A percentile compares a stretch with the other conserved stretches of the same genome.
phyloP scores from a whole-genome alignment of 163 green algal species.

The Smithsoniella earleae region DNA sequence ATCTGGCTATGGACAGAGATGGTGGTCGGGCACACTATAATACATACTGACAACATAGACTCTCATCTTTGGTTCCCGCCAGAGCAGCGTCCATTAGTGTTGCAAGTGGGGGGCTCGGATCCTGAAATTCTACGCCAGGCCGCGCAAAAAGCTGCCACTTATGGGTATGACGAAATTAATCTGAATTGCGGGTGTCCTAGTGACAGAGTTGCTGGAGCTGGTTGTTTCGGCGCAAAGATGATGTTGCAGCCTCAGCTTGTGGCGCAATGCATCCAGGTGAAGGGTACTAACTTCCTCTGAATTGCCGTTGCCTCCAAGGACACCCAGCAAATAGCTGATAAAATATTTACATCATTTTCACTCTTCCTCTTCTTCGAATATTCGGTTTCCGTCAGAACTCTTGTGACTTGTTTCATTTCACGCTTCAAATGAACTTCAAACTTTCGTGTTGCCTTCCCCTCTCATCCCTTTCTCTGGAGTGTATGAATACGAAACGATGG shows the following conservation, averaged over 20 bases:
- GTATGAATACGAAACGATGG: too few species aligned
- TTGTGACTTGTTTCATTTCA: too few species aligned
- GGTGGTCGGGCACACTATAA: slow-evolving; percentile 89
- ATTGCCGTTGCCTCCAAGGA: neutral
- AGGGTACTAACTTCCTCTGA: neutral
- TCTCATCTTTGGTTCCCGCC: slow-evolving; percentile 70
- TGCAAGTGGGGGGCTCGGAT: slow-evolving; percentile 80
- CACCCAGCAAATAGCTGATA: too few species aligned
- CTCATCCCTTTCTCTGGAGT: too few species aligned
- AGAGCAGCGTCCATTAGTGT: slow-evolving; percentile 82
- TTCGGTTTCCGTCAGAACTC: too few species aligned
- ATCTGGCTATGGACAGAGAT: slow-evolving; percentile 98
- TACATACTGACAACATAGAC: slow-evolving; percentile 61
- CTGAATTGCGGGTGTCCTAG: slow-evolving; percentile 35
- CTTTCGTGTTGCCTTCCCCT: too few species aligned
- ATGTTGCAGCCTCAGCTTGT: slow-evolving; percentile 76
- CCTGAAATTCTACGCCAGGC: slow-evolving; percentile 53
- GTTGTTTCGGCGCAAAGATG: slow-evolving; percentile 81
- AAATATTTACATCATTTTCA: too few species aligned
- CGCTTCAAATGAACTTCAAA: too few species aligned
- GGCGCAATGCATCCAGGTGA: slow-evolving; percentile 49
- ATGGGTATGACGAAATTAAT: slow-evolving; percentile 57
- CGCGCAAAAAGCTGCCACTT: slow-evolving; percentile 43
- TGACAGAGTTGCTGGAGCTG: slow-evolving; percentile 74
- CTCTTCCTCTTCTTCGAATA: too few species aligned